These are phyloP conservation scores for Cladosporium sp. DNA, from an alignment of 2,329 filamentous ascomycete species.

Conservation along the genomic window DNA sequence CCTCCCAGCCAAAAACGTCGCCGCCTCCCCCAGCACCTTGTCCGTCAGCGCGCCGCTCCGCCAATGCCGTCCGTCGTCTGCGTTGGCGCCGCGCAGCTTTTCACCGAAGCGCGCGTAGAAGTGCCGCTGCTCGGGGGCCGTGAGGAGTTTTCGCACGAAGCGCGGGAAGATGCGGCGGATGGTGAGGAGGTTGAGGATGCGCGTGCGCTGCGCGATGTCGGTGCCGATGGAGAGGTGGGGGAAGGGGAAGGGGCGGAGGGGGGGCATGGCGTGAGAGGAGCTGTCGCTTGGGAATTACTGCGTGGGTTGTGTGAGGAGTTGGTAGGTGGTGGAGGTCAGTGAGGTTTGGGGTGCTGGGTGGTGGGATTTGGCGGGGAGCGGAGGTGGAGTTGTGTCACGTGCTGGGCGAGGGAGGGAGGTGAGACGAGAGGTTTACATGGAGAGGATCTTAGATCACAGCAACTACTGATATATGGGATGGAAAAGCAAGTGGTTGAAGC, in stretches of 20 bases:
- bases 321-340: no score
- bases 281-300: no score
- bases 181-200: conserved; percentile 57
- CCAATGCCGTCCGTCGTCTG: background rate
- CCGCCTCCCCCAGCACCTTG: background rate
- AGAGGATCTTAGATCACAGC: no score
- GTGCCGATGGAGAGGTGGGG: conserved; percentile 63
- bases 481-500: background rate
- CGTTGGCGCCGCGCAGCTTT: background rate
- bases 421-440: no score
- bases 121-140: conserved; percentile 19
- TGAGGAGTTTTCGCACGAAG: conserved; percentile 26
- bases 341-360: no score
- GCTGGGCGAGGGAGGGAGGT: background rate
- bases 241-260: conserved; percentile 54
- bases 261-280: no score
- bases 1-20: conserved; percentile 4
- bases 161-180: background rate
- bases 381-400: background rate
- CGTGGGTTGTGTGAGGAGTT: no score
- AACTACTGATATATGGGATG: no score
- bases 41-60: conserved; percentile 5
- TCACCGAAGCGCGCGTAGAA: conserved; percentile 17
- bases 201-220: conserved; percentile 68
- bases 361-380: background rate